Evolutionary conservation across 2,329 filamentous ascomycete genomes (phyloP).

Genomic region (Claviceps spartinae): DNA sequence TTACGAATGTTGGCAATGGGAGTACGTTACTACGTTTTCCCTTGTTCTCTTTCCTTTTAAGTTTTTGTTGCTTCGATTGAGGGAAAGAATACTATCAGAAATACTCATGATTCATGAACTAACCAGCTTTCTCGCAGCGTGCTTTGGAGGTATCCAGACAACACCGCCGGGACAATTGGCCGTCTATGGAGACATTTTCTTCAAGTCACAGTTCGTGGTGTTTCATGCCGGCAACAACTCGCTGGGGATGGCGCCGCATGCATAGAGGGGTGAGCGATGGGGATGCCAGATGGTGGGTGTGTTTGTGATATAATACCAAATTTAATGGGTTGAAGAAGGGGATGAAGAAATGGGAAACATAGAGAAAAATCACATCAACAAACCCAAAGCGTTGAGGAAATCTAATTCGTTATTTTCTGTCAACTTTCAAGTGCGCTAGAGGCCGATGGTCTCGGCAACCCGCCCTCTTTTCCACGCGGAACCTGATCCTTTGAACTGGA

Average conservation of each 20-base stretch:
- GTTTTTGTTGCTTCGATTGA: accelerated
- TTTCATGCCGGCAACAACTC: constrained; percentile 43
- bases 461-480: no score
- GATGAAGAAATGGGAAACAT: no score
- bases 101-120: neutral
- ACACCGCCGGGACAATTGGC: constrained; percentile 37
- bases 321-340: neutral
- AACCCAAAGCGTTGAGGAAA: no score
- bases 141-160: constrained; percentile 56
- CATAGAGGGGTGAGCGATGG: neutral
- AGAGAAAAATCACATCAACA: no score
- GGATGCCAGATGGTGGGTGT: neutral
- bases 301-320: neutral
- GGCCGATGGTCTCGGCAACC: no score
- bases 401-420: no score
- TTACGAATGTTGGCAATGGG: constrained; percentile 33
- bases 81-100: neutral
- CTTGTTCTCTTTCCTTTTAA: neutral
- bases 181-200: constrained; percentile 50
- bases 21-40: constrained; percentile 33
- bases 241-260: constrained; percentile 32
- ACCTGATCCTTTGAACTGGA: no score
- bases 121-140: constrained; percentile 26
- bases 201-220: constrained; percentile 46
- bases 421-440: no score